Base-by-base conservation (phyloP, 2,329 filamentous ascomycete genomes). In the Alternaria ethzedia region DNA sequence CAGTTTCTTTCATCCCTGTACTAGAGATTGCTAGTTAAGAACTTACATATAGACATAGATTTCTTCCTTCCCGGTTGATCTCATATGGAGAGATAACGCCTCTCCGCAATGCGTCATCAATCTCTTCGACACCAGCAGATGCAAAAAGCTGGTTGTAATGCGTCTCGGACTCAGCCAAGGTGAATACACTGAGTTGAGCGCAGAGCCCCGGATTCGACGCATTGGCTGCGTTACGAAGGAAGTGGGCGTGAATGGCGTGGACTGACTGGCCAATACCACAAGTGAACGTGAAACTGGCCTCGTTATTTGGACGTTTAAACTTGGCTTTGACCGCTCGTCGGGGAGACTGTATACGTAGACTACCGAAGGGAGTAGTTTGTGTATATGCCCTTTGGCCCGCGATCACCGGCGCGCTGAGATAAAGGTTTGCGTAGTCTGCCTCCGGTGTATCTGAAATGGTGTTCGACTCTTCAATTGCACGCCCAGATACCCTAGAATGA, bases 61-160 rank as follows among this genome's bases (percentile, higher is more conserved):
- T 70, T 23, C 17, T 41, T 23, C 63, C 61, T 13, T 23, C 43
- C 0, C 17, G 9, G 23, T 57, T 26, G 6, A 57, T 26, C 36
- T 64, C 54, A 46, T 67, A 70, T 3, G 68, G 68, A 28, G 68
- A 67, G 15, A 70, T 61, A 5, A 30, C 32, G 17, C 68, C 66
- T 45, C 21, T 21, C 17, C 64, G 54, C 52, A 70, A 26, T 3
- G 68, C 66, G n/a, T 17, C 21, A 25, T 67, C 62, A 2, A 70
- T 57, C 7, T 70, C 57, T 46, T 59, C 47, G 21, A 65, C 36
- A 6, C 32, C 58, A 7, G 61, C 62, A 30, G 21, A 12, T 7
- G 43, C n/a, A 21, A 64, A 59, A 12, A 65, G 51, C 17, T 67
- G 12, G 10, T 32, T 5, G 30, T 68, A 57, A 47, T 52, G 54